Evolutionary conservation across 2,329 filamentous ascomycete genomes (phyloP).

Genomic region (Podosphaera fusca): DNA sequence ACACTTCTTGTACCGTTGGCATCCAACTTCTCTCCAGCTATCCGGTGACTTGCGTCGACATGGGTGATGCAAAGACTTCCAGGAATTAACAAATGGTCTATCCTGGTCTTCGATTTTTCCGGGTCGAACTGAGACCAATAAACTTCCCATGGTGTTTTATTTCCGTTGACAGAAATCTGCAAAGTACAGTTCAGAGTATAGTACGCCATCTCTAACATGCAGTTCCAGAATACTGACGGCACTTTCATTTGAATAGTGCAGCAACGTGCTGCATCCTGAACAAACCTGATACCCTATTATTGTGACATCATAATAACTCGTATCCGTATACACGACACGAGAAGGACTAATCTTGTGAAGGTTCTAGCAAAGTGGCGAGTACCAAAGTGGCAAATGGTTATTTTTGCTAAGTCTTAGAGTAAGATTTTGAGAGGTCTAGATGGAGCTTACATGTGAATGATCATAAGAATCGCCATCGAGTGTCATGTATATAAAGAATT

Average conservation of each 20-base stretch:
- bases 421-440: too few relatives aligned
- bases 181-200: not conserved
- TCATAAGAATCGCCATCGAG: too few relatives aligned
- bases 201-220: not conserved
- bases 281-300: too few relatives aligned
- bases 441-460: too few relatives aligned
- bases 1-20: conserved; percentile 1
- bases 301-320: too few relatives aligned
- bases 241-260: not conserved
- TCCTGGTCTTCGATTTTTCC: not conserved
- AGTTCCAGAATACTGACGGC: not conserved
- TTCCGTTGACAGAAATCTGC: not conserved
- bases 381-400: too few relatives aligned
- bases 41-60: not conserved
- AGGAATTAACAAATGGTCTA: not conserved
- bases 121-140: conserved; percentile 1
- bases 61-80: not conserved
- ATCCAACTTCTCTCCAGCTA: not conserved
- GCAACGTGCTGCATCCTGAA: not conserved
- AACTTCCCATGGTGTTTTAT: not conserved
- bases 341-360: too few relatives aligned
- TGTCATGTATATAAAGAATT: too few relatives aligned
- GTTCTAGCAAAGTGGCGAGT: too few relatives aligned
- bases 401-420: too few relatives aligned
- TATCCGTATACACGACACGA: too few relatives aligned